phyloP scores from a whole-genome alignment of 208 protist genomes.

The Leishmania gerbilli region DNA sequence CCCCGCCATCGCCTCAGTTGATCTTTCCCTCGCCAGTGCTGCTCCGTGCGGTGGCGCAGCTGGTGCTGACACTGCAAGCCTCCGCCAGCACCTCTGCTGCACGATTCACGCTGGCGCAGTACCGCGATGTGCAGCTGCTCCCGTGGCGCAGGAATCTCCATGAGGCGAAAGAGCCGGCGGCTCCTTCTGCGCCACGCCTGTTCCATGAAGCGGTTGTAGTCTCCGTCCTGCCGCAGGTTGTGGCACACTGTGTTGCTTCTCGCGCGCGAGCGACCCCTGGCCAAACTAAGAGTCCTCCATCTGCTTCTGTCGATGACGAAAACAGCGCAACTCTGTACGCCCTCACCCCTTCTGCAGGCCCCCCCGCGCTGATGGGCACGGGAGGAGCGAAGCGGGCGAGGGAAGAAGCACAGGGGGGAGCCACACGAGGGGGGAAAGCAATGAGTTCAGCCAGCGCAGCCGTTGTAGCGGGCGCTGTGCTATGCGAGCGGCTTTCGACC shows the following conservation, averaged over 20 bases:
- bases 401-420: neutral
- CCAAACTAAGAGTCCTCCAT: neutral
- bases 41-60: slow-evolving; percentile 27
- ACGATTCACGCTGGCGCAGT: slow-evolving; percentile 12
- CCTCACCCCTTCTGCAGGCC: neutral
- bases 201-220: slow-evolving; percentile 12
- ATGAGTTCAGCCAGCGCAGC: neutral
- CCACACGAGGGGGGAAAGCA: neutral
- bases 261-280: neutral
- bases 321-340: neutral
- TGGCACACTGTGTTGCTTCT: slow-evolving; percentile 10
- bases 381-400: neutral
- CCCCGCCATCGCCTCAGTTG: neutral
- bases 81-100: slow-evolving; percentile 18
- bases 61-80: slow-evolving; percentile 25
- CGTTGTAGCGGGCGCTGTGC: neutral
- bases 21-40: slow-evolving; percentile 22
- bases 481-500: slow-evolving; percentile 1
- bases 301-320: neutral
- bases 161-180: neutral
- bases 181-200: neutral
- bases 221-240: slow-evolving; percentile 27
- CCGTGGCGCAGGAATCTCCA: neutral
- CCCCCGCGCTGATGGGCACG: neutral
- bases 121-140: slow-evolving; percentile 17